These are phyloP conservation scores for Pulicaria dysenterica DNA, from an alignment of 129 eudicot genomes.

Conservation along the genomic window DNA sequence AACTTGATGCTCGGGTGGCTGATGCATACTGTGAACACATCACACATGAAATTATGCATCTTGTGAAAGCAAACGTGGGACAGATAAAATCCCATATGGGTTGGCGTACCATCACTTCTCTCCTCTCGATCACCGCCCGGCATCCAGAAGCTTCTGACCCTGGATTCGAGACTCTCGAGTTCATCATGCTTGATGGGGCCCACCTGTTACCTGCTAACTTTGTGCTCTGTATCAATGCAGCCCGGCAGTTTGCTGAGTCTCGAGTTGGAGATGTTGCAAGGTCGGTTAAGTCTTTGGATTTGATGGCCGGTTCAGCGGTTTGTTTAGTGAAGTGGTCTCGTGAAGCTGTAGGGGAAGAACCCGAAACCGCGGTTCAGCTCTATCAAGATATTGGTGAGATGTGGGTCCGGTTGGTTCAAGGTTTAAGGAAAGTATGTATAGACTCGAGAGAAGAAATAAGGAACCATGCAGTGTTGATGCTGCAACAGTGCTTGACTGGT, in stretches of 20 bases:
- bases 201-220: slow-evolving; percentile 75
- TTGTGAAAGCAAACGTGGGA: slow-evolving; percentile 71
- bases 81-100: slow-evolving; percentile 86
- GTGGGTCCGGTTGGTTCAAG: slow-evolving; percentile 81
- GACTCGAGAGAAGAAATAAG: slow-evolving; percentile 76
- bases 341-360: slow-evolving; percentile 55
- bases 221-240: slow-evolving; percentile 65
- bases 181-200: slow-evolving; percentile 76
- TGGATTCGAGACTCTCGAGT: slow-evolving; percentile 69
- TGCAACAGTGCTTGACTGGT: slow-evolving; percentile 65
- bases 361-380: slow-evolving; percentile 44
- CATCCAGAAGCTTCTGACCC: slow-evolving; percentile 85
- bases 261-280: slow-evolving; percentile 64
- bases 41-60: slow-evolving; percentile 75
- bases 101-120: slow-evolving; percentile 76
- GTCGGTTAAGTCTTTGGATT: slow-evolving; percentile 57
- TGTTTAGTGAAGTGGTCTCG: slow-evolving; percentile 62
- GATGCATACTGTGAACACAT: slow-evolving; percentile 83
- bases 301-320: slow-evolving; percentile 68
- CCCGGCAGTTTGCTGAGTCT: slow-evolving; percentile 82
- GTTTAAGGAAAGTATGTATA: slow-evolving; percentile 57
- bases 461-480: slow-evolving; percentile 59
- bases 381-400: slow-evolving; percentile 74
- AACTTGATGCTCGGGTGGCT: slow-evolving; percentile 89
- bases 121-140: slow-evolving; percentile 70